Evolutionary conservation across 305 asterid genomes (phyloP).

Genomic region (Rubia peregrina): DNA sequence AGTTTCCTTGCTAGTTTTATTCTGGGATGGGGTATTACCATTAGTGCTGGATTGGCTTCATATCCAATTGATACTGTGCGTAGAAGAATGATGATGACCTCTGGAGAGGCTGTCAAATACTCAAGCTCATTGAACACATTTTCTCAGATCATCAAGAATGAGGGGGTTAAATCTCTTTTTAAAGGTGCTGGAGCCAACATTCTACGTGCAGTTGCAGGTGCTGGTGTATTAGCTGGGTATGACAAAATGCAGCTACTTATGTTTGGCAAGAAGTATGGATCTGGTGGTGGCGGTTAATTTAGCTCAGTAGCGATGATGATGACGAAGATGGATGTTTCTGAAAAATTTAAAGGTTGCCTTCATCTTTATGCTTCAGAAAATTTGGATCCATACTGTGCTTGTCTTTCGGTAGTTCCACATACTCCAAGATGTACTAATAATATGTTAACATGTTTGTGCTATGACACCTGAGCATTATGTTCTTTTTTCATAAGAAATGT

Average conservation of each 20-base stretch:
- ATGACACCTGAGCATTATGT: too few relatives aligned
- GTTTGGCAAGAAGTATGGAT: constrained; percentile 23
- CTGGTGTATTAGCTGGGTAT: constrained; percentile 32
- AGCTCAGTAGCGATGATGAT: too few relatives aligned
- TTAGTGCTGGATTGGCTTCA: constrained; percentile 33
- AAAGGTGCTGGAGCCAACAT: constrained; percentile 34
- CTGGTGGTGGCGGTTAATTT: too few relatives aligned
- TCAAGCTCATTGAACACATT: constrained; percentile 24
- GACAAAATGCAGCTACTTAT: constrained; percentile 29
- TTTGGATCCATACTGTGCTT: too few relatives aligned
- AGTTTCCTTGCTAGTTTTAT: constrained; percentile 34
- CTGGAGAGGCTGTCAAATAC: constrained; percentile 29
- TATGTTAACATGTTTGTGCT: too few relatives aligned
- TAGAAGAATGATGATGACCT: constrained; percentile 32
- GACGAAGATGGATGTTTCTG: too few relatives aligned
- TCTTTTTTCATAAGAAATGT: background rate
- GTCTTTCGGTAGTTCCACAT: too few relatives aligned
- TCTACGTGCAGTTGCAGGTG: constrained; percentile 30
- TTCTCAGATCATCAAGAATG: constrained; percentile 25
- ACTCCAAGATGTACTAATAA: too few relatives aligned
- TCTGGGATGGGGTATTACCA: constrained; percentile 37
- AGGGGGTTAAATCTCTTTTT: constrained; percentile 25
- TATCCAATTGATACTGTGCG: constrained; percentile 34
- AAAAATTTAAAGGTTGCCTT: too few relatives aligned
- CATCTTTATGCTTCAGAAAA: too few relatives aligned